A percentile compares a stretch with the other conserved stretches of the same genome.
These are phyloP conservation scores for Hortiboletus flavorubellus DNA, from an alignment of 768 basidiomycete species.

Conservation along the genomic window DNA sequence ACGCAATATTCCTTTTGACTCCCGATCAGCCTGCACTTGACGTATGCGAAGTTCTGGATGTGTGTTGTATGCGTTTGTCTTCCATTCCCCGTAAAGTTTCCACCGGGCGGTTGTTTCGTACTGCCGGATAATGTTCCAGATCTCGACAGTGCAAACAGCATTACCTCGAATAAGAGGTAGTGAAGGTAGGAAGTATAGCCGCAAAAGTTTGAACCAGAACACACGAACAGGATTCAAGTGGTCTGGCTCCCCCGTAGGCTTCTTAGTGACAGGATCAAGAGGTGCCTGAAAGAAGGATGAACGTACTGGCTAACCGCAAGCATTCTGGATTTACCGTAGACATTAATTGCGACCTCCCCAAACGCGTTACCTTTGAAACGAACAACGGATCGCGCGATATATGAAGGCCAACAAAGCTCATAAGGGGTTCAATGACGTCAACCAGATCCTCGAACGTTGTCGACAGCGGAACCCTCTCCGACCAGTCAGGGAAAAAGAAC, in stretches of 20 bases:
- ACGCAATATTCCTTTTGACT: slow-evolving; percentile 85
- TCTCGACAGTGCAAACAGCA: slow-evolving; percentile 84
- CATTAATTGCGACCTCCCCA: slow-evolving; percentile 65
- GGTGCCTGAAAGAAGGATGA: slow-evolving; percentile 36
- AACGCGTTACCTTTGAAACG: slow-evolving; percentile 73
- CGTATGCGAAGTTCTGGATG: slow-evolving; percentile 81
- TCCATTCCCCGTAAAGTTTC: slow-evolving; percentile 96
- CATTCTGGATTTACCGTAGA: slow-evolving; percentile 43
- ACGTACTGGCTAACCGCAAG: neutral
- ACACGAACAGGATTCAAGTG: slow-evolving; percentile 55
- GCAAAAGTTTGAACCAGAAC: slow-evolving; percentile 85
- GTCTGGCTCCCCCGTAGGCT: slow-evolving; percentile 50
- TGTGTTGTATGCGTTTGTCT: slow-evolving; percentile 61
- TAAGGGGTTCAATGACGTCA: slow-evolving; percentile 72
- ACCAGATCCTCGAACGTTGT: slow-evolving; percentile 63
- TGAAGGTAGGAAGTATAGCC: slow-evolving; percentile 81
- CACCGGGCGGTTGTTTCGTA: slow-evolving; percentile 81
- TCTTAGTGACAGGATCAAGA: slow-evolving; percentile 61
- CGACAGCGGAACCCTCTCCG: slow-evolving; percentile 64
- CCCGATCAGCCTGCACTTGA: slow-evolving; percentile 77
- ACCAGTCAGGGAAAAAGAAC: slow-evolving; percentile 91
- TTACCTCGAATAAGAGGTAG: slow-evolving; percentile 82
- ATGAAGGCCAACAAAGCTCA: slow-evolving; percentile 78
- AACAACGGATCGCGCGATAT: slow-evolving; percentile 75
- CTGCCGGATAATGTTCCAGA: slow-evolving; percentile 85